phyloP scores from a whole-genome alignment of 208 protist species.

The Leishmania lainsoni region DNA sequence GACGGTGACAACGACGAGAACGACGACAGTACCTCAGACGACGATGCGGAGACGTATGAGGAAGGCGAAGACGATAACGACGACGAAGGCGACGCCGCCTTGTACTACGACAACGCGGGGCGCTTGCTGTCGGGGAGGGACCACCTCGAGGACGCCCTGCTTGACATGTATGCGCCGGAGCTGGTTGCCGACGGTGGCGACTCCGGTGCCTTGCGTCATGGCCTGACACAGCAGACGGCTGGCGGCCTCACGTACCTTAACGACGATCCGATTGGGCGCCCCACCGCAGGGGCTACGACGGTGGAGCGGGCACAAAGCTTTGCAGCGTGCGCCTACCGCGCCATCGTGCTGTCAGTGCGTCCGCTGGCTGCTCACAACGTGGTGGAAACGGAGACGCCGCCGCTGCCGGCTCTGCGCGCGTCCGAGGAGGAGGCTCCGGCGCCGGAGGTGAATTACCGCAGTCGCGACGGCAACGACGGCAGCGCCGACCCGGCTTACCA shows the following conservation, averaged over 20 bases:
- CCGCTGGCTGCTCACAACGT: conserved; percentile 15
- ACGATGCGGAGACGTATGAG: conserved; percentile 34
- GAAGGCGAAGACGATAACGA: conserved; percentile 26
- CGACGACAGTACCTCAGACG: neutral
- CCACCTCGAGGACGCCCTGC: conserved; percentile 10
- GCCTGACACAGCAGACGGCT: neutral
- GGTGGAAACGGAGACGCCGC: conserved; percentile 32
- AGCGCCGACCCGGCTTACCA: neutral
- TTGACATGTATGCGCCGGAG: conserved; percentile 6
- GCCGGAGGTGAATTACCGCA: neutral
- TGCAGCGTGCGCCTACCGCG: conserved; percentile 36
- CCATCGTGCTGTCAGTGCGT: conserved; percentile 31
- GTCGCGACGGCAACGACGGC: neutral
- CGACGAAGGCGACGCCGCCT: conserved; percentile 18
- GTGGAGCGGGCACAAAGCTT: conserved; percentile 28
- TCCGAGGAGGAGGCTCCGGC: conserved; percentile 18
- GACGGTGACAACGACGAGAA: conserved; percentile 5
- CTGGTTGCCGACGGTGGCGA: neutral
- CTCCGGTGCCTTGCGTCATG: neutral
- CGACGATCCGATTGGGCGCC: neutral
- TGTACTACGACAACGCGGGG: conserved; percentile 6
- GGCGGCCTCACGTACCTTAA: neutral
- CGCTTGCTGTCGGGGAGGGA: neutral
- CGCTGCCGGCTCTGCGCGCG: conserved; percentile 35
- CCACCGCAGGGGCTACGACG: neutral